Base-by-base conservation (phyloP, 2,329 filamentous ascomycete species). In the Cladobotryum mycophilum region DNA sequence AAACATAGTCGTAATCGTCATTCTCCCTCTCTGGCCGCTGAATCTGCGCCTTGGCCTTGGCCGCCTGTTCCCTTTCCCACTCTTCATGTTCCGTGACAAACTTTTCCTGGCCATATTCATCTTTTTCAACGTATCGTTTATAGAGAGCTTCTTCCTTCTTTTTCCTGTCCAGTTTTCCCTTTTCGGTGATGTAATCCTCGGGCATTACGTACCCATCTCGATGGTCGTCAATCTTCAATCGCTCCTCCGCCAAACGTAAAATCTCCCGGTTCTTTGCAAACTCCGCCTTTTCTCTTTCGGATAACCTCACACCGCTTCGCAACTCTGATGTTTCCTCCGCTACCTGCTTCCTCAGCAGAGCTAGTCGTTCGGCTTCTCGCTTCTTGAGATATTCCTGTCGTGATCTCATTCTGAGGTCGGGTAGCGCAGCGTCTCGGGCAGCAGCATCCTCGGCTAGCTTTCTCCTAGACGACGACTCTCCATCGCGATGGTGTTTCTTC, bases 381-480 rank as follows among this genome's bases (percentile, higher is more conserved):
- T 99, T 97, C 68, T 90, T 89, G 30, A 99, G 76, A 64, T 99
- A 99, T 58, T 93, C 86, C 64, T 96, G 91, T 54, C 93, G 82
- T 3, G 91, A 95, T 33, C 89, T 81, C 62, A 93, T 76, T 40
- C 93, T 80, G 15, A 96, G 70, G 54, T 95, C 90, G 3, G 85
- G 83, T 65, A 96, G 78, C n/a, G 86, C 86, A 8, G 84, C 83
- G 55, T 76, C 77, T 51, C 86, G 77, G 6, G 85, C 81, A 36
- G 79, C 78, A 4, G 84, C 76, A 64, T 90, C 84, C 8, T 69
- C 66, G 2, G 62, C 67, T 4, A 68, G 57, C 38, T 57, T 64
- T 45, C 85, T 74, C 55, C 84, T 76, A 1, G 79, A 80, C 8
- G 80, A 75, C 14, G 80, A 77, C 43, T 72, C 72, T 46, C 80